Evolutionary conservation across 106 monocot genomes (phyloP).

Genomic region (Dioscorea zingiberensis): DNA sequence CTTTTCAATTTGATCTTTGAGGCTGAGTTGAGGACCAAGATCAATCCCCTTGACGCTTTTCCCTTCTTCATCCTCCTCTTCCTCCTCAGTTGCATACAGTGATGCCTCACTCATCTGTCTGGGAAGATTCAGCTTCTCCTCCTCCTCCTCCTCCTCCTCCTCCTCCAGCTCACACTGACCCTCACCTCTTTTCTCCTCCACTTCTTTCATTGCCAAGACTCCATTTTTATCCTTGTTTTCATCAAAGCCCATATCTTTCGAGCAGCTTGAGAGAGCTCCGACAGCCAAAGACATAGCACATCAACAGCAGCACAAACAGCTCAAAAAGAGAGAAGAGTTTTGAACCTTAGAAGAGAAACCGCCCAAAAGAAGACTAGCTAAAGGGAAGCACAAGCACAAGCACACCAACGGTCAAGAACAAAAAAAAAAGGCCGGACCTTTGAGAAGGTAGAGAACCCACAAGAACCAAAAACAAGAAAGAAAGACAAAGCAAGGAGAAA

Average conservation of each 20-base stretch:
- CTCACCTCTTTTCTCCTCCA: slow-evolving; percentile 9
- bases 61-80: slow-evolving; percentile 56
- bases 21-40: slow-evolving; percentile 70
- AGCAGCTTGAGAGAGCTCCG: slow-evolving; percentile 30
- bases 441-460: background rate
- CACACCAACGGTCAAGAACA: slow-evolving; percentile 8
- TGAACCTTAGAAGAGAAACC: no score
- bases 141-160: slow-evolving; percentile 3
- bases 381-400: background rate
- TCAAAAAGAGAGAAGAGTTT: background rate
- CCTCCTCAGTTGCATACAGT: slow-evolving; percentile 24
- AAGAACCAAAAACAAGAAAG: background rate
- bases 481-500: slow-evolving; percentile 1
- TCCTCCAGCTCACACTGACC: background rate
- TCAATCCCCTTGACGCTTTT: slow-evolving; percentile 40
- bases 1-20: slow-evolving; percentile 77
- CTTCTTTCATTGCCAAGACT: background rate
- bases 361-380: no score
- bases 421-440: background rate
- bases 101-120: slow-evolving; percentile 48
- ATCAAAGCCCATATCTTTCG: slow-evolving; percentile 42
- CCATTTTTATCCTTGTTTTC: slow-evolving; percentile 31
- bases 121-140: slow-evolving; percentile 10
- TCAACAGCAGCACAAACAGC: background rate
- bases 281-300: slow-evolving; percentile 45